Conservation (phyloP, 345 rosid genomes). For the Rhodamnia rubescens region DNA sequence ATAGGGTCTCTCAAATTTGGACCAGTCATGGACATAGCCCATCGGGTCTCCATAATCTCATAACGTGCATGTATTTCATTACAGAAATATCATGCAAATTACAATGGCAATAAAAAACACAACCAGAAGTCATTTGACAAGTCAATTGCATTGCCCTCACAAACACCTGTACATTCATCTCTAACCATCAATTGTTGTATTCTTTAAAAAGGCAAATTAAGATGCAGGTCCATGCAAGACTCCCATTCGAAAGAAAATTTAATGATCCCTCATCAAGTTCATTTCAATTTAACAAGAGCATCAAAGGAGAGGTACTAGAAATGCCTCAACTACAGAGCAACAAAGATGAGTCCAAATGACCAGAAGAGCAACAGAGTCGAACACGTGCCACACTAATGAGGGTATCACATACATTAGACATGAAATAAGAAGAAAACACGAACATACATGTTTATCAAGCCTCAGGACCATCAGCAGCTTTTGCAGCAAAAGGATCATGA, state of each 20-base stretch:
- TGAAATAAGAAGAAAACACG: background rate
- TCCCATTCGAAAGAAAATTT: background rate
- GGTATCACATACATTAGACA: background rate
- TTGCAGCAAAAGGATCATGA: slow-evolving; percentile 82
- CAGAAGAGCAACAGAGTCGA: background rate
- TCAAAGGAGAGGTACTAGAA: background rate
- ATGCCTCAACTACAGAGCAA: background rate
- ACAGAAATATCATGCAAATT: background rate
- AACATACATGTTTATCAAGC: slow-evolving; percentile 34
- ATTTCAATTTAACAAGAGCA: background rate
- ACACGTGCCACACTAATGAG: background rate
- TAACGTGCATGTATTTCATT: background rate
- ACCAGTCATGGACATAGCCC: background rate
- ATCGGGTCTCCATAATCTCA: background rate
- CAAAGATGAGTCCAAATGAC: background rate
- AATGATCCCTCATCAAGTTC: background rate
- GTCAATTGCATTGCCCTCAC: background rate
- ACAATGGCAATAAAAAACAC: background rate
- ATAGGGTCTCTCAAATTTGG: background rate
- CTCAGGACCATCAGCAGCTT: slow-evolving; percentile 59
- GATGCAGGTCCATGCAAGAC: background rate
- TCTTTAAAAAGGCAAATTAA: background rate
- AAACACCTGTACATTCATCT: background rate
- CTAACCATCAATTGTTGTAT: background rate
- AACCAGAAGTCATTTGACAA: background rate